Conservation (phyloP, 2,329 filamentous ascomycete genomes). For the Waltergamsia citrina region DNA sequence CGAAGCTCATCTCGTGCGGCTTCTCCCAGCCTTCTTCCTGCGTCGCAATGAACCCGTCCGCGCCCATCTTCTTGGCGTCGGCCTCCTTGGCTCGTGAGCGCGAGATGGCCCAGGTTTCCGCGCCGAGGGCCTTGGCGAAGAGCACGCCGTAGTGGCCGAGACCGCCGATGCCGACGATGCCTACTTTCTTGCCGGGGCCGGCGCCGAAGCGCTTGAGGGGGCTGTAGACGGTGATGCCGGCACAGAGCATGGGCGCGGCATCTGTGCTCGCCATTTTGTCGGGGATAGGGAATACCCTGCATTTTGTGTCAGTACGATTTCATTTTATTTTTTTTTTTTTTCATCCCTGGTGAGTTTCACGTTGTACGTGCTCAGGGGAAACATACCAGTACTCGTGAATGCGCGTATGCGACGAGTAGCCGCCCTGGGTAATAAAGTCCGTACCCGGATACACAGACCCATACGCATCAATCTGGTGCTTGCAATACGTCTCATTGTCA, state of each 20-base stretch:
- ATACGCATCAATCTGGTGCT: conserved; percentile 35
- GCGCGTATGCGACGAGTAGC: conserved; percentile 28
- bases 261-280: conserved; percentile 53
- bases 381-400: conserved; percentile 31
- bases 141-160: conserved; percentile 64
- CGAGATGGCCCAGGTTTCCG: conserved; percentile 53
- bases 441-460: conserved; percentile 35
- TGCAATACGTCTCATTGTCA: conserved; percentile 30
- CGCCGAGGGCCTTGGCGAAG: conserved; percentile 58
- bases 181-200: conserved; percentile 72
- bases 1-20: conserved; percentile 54
- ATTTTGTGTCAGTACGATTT: not conserved
- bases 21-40: conserved; percentile 47
- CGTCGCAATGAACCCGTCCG: conserved; percentile 50
- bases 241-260: conserved; percentile 77
- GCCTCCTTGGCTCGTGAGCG: conserved; percentile 50
- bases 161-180: conserved; percentile 63
- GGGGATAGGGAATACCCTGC: conserved; percentile 62
- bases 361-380: not conserved
- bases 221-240: conserved; percentile 71
- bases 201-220: conserved; percentile 68
- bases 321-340: too few species aligned
- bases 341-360: not conserved
- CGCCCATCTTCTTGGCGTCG: conserved; percentile 49
- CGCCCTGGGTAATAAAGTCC: conserved; percentile 51